A percentile compares a stretch with the other conserved stretches of the same genome.
These are phyloP conservation scores for Epichloe gansuensis DNA, from an alignment of 2,329 filamentous ascomycete genomes.

Conservation along the genomic window DNA sequence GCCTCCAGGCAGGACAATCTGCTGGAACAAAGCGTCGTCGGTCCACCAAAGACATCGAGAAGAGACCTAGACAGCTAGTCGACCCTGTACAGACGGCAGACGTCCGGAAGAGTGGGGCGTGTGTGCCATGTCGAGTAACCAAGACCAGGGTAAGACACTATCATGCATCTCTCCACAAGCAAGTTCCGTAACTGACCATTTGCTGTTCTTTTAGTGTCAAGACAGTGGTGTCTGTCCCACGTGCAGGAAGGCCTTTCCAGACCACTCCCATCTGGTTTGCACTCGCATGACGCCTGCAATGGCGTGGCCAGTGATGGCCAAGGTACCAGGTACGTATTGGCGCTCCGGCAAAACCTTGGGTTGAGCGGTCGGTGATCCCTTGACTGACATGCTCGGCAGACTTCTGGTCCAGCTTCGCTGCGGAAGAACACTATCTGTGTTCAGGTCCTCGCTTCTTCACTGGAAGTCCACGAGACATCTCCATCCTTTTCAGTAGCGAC, in stretches of 20 bases:
- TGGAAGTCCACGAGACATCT: conserved; percentile 23
- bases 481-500: conserved; percentile 23
- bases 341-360: background rate
- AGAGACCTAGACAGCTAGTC: conserved; percentile 23
- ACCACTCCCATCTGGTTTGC: conserved; percentile 27
- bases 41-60: conserved; percentile 20
- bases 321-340: conserved; percentile 21
- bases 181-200: conserved; percentile 14
- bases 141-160: conserved; percentile 32
- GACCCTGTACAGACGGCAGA: conserved; percentile 33
- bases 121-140: conserved; percentile 33
- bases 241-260: conserved; percentile 27
- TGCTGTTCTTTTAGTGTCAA: conserved; percentile 21
- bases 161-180: conserved; percentile 7
- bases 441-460: conserved; percentile 23
- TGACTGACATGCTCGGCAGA: conserved; percentile 18
- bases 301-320: conserved; percentile 26
- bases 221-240: conserved; percentile 29
- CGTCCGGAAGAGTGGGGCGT: conserved; percentile 35
- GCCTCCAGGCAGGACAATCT: conserved; percentile 12
- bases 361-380: background rate
- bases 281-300: conserved; percentile 24
- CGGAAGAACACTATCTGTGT: conserved; percentile 21
- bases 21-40: conserved; percentile 24
- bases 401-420: conserved; percentile 23